Base-by-base conservation (phyloP, 108 stramenopile species). In the Chaetoceros muelleri region DNA sequence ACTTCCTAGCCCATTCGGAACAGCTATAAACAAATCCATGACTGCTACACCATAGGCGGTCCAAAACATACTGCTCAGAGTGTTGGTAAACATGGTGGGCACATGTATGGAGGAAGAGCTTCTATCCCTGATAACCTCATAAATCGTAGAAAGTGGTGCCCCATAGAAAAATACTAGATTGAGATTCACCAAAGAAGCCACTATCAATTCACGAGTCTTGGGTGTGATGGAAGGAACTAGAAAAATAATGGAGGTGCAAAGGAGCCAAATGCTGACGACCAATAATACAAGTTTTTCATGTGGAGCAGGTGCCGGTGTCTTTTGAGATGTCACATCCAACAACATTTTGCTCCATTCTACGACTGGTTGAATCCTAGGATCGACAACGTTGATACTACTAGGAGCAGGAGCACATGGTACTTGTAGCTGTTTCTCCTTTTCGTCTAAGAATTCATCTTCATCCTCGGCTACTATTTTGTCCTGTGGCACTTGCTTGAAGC, bases 121-220 rank as follows among this genome's bases (percentile, higher is more conserved):
- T 57, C 67, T 72, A 3, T 66, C 64, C 44, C 60, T 66, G 0
- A 84, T 13, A 0, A 90, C 89, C n/a, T 55, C 61, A 3, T 58
- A 45, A 34, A 90, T 84, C 13, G 76, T 84, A 8, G 76, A 74
- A 2, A 90, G 67, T 18, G 89, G 89, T 2, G 89, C 89, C 1
- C 84, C 89, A 53, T 86, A 90, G 50, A 90, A 90, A 50, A 90
- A 82, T 40, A 86, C 60, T 3, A 84, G 57, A 65, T 82, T 86
- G 51, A 77, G 53, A 65, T 90, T 90, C 21, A 80, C 81, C 2
- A 65, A 34, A 31, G 70, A 44, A 13, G 84, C 89, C 44, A 90
- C 72, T 13, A 90, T 58, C 16, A 70, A 44, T 63, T 78, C 64
- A 48, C 63, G 61, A 24, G 68, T 72, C 47, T 18, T 45, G 44